These are phyloP conservation scores for Lactarius hatsudake DNA, from an alignment of 768 basidiomycete genomes.

Conservation along the genomic window DNA sequence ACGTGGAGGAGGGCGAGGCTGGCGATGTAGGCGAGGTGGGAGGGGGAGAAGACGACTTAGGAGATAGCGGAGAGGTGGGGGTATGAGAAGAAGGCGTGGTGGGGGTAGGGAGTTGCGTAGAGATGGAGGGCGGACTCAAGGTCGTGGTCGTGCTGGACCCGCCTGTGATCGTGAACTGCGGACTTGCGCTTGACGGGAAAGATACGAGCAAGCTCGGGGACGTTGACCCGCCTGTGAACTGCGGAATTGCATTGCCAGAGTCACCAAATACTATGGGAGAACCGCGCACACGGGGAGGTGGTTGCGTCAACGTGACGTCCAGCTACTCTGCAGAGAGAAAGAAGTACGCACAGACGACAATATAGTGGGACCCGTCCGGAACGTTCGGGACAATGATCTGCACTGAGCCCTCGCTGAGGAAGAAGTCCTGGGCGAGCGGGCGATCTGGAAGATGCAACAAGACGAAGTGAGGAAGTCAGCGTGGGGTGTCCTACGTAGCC, in stretches of 20 bases:
- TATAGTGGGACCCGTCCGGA: constrained; percentile 34
- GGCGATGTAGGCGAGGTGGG: background rate
- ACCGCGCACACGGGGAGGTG: background rate
- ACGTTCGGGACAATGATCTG: constrained; percentile 41
- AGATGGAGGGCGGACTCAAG: background rate
- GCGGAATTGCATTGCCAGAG: constrained; percentile 39
- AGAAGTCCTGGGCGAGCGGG: constrained; percentile 38
- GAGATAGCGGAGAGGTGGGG: background rate
- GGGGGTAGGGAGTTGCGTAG: background rate
- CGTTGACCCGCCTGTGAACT: too few relatives aligned
- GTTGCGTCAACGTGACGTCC: background rate
- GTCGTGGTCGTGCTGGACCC: background rate
- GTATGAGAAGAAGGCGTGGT: too few relatives aligned
- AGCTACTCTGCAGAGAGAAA: background rate
- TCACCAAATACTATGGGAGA: constrained; percentile 44
- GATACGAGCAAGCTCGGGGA: too few relatives aligned
- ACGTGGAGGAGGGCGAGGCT: background rate
- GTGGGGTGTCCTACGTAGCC: background rate
- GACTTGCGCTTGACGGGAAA: constrained; percentile 30
- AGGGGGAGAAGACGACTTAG: background rate
- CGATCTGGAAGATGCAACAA: constrained; percentile 30
- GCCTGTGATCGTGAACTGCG: constrained; percentile 37
- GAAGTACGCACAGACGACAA: constrained; percentile 42
- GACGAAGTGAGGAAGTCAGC: background rate
- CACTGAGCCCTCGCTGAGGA: constrained; percentile 37